Evolutionary conservation across 129 eudicot genomes (phyloP).

Genomic region (Dittrichia graveolens): DNA sequence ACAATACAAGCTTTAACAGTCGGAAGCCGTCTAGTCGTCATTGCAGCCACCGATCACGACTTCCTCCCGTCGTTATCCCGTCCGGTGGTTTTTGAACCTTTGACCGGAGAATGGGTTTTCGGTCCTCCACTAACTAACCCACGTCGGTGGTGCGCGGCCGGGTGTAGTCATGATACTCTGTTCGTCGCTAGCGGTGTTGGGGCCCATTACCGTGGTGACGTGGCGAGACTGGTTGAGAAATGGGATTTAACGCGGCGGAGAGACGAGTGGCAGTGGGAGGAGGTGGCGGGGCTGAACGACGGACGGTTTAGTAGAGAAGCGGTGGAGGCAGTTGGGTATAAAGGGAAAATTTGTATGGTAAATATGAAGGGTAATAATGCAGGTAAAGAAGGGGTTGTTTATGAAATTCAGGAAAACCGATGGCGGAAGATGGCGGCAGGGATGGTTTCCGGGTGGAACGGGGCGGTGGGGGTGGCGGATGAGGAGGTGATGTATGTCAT

Average conservation of each 20-base stretch:
- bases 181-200: conserved; percentile 67
- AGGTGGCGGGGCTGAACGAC: conserved; percentile 45
- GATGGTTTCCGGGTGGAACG: conserved; percentile 68
- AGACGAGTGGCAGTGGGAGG: conserved; percentile 63
- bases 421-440: conserved; percentile 76
- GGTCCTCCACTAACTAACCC: conserved; percentile 59
- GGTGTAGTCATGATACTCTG: conserved; percentile 31
- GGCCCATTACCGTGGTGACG: conserved; percentile 45
- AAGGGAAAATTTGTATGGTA: conserved; percentile 71
- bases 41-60: conserved; percentile 53
- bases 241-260: conserved; percentile 48
- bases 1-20: conserved; percentile 51
- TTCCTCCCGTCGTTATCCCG: conserved; percentile 49
- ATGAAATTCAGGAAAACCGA: conserved; percentile 36
- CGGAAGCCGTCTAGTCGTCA: conserved; percentile 40
- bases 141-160: conserved; percentile 64
- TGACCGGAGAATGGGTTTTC: conserved; percentile 42
- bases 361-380: conserved; percentile 55
- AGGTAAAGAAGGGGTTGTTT: conserved; percentile 52
- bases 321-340: conserved; percentile 54
- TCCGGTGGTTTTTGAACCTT: conserved; percentile 57
- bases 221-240: conserved; percentile 55
- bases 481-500: conserved; percentile 55
- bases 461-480: conserved; percentile 54
- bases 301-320: conserved; percentile 66